Evolutionary conservation across 164 flowering plant species (phyloP).

Genomic region (Piper betle): DNA sequence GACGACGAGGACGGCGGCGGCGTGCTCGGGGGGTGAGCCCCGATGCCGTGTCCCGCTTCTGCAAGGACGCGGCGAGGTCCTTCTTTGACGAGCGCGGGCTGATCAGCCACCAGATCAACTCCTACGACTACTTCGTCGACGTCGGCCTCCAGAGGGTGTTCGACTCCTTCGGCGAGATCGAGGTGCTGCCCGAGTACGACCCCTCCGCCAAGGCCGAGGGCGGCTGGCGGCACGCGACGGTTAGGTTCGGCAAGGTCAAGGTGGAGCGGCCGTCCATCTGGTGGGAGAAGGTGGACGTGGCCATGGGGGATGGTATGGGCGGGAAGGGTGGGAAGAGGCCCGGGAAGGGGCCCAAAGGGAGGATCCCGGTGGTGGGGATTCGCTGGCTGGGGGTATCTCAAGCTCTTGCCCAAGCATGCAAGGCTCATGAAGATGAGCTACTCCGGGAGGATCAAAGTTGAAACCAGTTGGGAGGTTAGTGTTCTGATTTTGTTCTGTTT

Average conservation of each 20-base stretch:
- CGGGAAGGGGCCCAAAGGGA: background rate
- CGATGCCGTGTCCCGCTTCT: slow-evolving; percentile 25
- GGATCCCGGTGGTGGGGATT: background rate
- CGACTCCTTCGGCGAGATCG: slow-evolving; percentile 54
- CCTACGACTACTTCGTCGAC: slow-evolving; percentile 56
- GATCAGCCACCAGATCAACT: slow-evolving; percentile 69
- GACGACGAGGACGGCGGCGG: slow-evolving; percentile 2
- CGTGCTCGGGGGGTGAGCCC: slow-evolving; percentile 13
- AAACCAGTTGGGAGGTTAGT: slow-evolving; percentile 42
- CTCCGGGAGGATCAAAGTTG: slow-evolving; percentile 51
- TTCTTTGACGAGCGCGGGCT: slow-evolving; percentile 68
- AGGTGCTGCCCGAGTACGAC: slow-evolving; percentile 63
- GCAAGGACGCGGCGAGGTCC: slow-evolving; percentile 34
- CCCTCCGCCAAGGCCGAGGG: slow-evolving; percentile 58
- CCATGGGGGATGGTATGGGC: background rate
- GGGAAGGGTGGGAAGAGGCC: no score
- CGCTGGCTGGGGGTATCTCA: slow-evolving; percentile 17
- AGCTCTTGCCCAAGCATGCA: slow-evolving; percentile 65
- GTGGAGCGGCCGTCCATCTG: slow-evolving; percentile 46
- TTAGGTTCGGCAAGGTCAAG: slow-evolving; percentile 56
- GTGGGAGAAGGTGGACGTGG: slow-evolving; percentile 22
- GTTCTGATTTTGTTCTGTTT: background rate
- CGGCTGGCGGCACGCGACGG: slow-evolving; percentile 51
- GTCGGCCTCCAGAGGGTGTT: slow-evolving; percentile 51
- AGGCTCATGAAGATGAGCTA: slow-evolving; percentile 86